Conservation (phyloP, 139 green algal species). For the Chlorella sorokiniana region DNA sequence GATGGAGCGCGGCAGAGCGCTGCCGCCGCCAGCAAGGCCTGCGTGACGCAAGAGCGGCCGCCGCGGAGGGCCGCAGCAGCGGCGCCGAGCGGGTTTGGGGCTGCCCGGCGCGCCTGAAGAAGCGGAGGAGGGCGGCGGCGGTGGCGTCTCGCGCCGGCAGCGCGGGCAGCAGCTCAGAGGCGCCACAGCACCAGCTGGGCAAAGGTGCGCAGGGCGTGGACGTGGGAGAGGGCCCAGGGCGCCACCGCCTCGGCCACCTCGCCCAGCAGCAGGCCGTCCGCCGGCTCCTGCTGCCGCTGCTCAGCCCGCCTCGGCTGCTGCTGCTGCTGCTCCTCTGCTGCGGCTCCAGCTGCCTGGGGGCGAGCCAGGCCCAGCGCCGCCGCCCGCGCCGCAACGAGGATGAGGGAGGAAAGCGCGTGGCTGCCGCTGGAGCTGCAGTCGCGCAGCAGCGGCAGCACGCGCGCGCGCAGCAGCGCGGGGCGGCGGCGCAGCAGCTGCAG, state of each 20-base stretch:
- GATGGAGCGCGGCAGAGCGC: neutral
- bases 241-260: constrained; percentile 39
- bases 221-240: constrained; percentile 74
- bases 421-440: constrained; percentile 45
- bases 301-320: neutral
- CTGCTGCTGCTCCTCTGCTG: neutral
- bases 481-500: constrained; percentile 48
- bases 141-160: constrained; percentile 4
- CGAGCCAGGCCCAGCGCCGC: neutral
- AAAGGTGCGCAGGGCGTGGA: constrained; percentile 66
- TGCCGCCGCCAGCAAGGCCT: neutral
- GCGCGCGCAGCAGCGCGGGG: constrained; percentile 38
- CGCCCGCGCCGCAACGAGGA: constrained; percentile 50
- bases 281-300: neutral
- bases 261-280: constrained; percentile 20
- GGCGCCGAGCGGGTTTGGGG: too few species aligned
- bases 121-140: constrained; percentile 29
- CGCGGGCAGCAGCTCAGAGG: constrained; percentile 50
- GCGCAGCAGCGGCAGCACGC: constrained; percentile 59
- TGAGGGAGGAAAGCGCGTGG: constrained; percentile 50
- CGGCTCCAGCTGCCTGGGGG: neutral
- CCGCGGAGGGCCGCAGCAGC: too few species aligned
- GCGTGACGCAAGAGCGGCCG: too few species aligned
- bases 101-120: constrained; percentile 27
- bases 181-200: constrained; percentile 45